A percentile compares a stretch with the other conserved stretches of the same genome.
These are phyloP conservation scores for Phylloporus sp. DNA, from an alignment of 768 basidiomycete species.

Conservation along the genomic window DNA sequence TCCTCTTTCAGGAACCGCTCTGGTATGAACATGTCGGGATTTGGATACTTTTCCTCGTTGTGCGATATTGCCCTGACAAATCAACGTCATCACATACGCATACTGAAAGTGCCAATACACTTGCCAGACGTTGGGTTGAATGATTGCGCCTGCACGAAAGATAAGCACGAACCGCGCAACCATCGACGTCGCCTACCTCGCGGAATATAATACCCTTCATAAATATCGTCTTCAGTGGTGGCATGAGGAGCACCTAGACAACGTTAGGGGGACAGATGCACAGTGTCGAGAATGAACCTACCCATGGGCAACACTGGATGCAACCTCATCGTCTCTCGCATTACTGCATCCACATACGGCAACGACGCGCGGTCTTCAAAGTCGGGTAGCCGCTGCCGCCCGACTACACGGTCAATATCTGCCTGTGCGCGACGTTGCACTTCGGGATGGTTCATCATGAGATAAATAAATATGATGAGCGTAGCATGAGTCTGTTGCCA, in stretches of 20 bases:
- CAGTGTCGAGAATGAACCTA: background rate
- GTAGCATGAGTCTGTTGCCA: no score
- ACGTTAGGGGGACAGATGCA: background rate
- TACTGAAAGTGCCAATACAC: background rate
- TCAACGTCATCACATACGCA: background rate
- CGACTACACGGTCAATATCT: no score
- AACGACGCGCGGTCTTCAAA: conserved; percentile 26
- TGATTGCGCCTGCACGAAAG: conserved; percentile 5
- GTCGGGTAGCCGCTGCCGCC: no score
- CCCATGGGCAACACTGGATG: conserved; percentile 26
- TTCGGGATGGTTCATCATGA: no score
- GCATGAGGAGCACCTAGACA: conserved; percentile 38
- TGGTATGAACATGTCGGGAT: no score
- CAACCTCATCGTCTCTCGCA: conserved; percentile 32
- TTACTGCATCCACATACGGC: conserved; percentile 31
- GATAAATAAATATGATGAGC: no score
- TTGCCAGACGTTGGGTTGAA: conserved; percentile 15
- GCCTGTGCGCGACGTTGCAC: no score
- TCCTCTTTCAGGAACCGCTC: no score
- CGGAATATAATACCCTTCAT: conserved; percentile 35
- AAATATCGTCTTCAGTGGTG: conserved; percentile 33
- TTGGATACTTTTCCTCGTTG: no score
- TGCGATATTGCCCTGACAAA: conserved; percentile 36
- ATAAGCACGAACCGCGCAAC: background rate
- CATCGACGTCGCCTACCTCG: background rate